Percentiles rank a stretch among this genome's conserved stretches.
These are phyloP conservation scores for Catunica adiposa DNA, from an alignment of 2,329 filamentous ascomycete species.

Conservation along the genomic window DNA sequence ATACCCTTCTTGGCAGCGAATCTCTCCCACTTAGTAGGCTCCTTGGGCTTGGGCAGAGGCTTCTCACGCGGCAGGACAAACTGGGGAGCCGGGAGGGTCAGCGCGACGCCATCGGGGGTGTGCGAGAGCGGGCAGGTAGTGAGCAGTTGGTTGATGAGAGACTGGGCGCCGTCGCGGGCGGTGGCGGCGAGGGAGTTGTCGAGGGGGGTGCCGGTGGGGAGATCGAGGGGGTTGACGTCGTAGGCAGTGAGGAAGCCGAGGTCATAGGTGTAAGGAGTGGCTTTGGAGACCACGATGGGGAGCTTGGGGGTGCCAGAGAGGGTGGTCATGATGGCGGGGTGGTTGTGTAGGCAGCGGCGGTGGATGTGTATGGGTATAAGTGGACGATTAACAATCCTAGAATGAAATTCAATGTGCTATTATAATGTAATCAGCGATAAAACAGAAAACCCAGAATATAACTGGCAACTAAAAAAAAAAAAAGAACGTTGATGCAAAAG, in stretches of 20 bases:
- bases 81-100: constrained; percentile 54
- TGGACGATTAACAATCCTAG: neutral
- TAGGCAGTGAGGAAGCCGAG: constrained; percentile 72
- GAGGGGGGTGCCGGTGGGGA: constrained; percentile 33
- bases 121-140: constrained; percentile 68
- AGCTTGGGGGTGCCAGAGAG: constrained; percentile 30
- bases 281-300: constrained; percentile 55
- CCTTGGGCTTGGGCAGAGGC: constrained; percentile 64
- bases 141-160: constrained; percentile 84
- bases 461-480: no score
- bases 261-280: constrained; percentile 84
- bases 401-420: no score
- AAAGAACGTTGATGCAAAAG: no score
- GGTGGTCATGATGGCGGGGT: constrained; percentile 20
- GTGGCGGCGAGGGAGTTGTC: constrained; percentile 55
- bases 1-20: constrained; percentile 98
- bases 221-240: constrained; percentile 67
- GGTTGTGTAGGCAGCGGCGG: neutral
- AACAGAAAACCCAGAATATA: no score
- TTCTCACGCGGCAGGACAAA: constrained; percentile 80
- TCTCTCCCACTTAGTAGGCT: constrained; percentile 84
- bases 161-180: constrained; percentile 81
- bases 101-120: constrained; percentile 53
- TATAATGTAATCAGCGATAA: no score
- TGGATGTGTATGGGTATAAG: neutral